Percentiles rank a stretch among this genome's conserved stretches.
phyloP scores from a whole-genome alignment of 352 stramenopile genomes.

The Thraustochytrium sp. region DNA sequence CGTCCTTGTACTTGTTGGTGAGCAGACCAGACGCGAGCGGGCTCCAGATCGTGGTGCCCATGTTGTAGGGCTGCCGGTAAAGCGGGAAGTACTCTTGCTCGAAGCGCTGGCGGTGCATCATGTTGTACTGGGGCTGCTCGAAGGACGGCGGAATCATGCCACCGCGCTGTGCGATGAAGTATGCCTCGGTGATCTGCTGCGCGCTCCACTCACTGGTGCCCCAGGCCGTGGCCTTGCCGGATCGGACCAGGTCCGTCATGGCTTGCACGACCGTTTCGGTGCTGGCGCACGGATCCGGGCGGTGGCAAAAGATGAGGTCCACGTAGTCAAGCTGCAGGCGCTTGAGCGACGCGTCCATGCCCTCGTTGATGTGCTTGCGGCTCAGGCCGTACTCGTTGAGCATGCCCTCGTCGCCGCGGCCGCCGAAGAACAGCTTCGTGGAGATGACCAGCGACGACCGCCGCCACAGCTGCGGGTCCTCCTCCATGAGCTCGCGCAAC shows the following conservation, averaged over 20 bases:
- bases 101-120: constrained; percentile 62
- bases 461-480: constrained; percentile 38
- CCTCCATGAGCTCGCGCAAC: not conserved
- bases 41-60: constrained; percentile 66
- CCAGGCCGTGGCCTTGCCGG: constrained; percentile 64
- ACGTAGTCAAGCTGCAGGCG: constrained; percentile 53
- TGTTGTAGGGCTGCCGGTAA: constrained; percentile 62
- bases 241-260: constrained; percentile 63
- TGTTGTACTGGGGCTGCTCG: constrained; percentile 66
- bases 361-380: constrained; percentile 54
- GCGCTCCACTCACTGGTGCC: constrained; percentile 66
- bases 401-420: not conserved
- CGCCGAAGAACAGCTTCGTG: constrained; percentile 54
- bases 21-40: constrained; percentile 63
- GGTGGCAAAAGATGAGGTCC: constrained; percentile 53
- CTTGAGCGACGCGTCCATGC: constrained; percentile 49
- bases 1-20: constrained; percentile 71
- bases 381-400: constrained; percentile 50
- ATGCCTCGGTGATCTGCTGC: constrained; percentile 63
- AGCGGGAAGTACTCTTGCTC: constrained; percentile 65
- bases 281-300: constrained; percentile 47
- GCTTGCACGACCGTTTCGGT: constrained; percentile 59
- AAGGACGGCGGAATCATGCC: not conserved
- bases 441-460: constrained; percentile 50
- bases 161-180: not conserved